phyloP scores from a whole-genome alignment of 352 stramenopile genomes.

The Globisporangium canariense region DNA sequence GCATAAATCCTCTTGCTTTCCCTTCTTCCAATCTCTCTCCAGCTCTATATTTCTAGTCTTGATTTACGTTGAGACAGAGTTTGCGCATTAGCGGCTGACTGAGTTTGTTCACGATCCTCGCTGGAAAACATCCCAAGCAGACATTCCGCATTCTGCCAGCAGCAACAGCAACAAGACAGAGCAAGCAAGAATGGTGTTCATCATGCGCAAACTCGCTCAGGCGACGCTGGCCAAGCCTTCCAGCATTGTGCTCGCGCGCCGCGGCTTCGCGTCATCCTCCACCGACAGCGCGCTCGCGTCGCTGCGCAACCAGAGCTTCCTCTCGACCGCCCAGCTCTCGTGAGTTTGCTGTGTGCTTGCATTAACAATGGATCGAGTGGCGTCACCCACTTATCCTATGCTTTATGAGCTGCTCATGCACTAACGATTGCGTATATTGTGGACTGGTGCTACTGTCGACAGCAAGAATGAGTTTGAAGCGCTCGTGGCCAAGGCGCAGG shows the following conservation, averaged over 20 bases:
- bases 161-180: neutral
- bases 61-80: neutral
- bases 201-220: conserved; percentile 12
- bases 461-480: conserved; percentile 42
- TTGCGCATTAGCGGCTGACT: neutral
- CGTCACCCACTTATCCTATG: neutral
- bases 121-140: neutral
- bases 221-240: neutral
- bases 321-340: conserved; percentile 69
- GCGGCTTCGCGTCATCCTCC: conserved; percentile 10
- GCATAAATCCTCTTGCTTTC: neutral
- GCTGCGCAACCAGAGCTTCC: conserved; percentile 65
- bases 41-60: neutral
- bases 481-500: conserved; percentile 62
- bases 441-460: neutral
- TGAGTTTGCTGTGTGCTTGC: conserved; percentile 15
- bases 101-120: neutral
- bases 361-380: neutral
- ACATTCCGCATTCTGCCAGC: conserved; percentile 1
- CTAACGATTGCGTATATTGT: neutral
- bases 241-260: neutral
- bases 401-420: neutral
- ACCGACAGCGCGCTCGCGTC: conserved; percentile 29
- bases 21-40: neutral
- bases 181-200: conserved; percentile 3